phyloP scores from a whole-genome alignment of 2,329 filamentous ascomycete genomes.

The Lecanoromycetidae sp. region DNA sequence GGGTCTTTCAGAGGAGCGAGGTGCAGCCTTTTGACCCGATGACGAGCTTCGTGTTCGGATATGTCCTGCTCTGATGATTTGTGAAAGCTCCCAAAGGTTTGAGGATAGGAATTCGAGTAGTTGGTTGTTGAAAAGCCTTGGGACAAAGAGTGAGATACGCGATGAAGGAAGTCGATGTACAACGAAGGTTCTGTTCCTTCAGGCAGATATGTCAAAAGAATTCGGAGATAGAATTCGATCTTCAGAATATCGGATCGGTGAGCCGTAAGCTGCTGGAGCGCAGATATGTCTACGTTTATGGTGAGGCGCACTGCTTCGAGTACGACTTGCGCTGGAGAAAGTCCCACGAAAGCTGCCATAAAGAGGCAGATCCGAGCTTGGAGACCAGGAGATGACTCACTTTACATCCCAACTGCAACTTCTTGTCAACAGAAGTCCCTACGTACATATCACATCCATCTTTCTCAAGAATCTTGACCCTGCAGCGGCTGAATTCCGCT shows the following conservation, averaged over 20 bases:
- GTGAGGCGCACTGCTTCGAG: conserved; percentile 47
- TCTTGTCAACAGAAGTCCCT: too few relatives aligned
- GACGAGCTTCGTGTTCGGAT: conserved; percentile 38
- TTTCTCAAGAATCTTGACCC: too few relatives aligned
- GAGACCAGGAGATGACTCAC: too few relatives aligned
- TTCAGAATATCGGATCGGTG: conserved; percentile 38
- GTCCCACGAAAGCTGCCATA: not conserved
- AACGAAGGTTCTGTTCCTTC: conserved; percentile 52
- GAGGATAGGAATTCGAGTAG: not conserved
- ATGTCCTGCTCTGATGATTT: conserved; percentile 35
- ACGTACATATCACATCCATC: too few relatives aligned
- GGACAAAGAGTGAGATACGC: too few relatives aligned
- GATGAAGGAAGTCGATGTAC: conserved; percentile 39
- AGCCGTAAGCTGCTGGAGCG: conserved; percentile 40
- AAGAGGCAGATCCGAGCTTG: too few relatives aligned
- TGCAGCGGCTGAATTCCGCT: too few relatives aligned
- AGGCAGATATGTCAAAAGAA: conserved; percentile 64
- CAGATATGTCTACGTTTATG: conserved; percentile 40
- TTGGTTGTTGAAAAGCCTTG: conserved; percentile 24
- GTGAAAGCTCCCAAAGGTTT: not conserved
- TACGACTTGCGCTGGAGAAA: conserved; percentile 37
- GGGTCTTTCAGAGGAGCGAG: conserved; percentile 37
- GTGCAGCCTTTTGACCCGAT: conserved; percentile 39
- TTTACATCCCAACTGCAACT: too few relatives aligned
- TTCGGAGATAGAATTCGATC: conserved; percentile 43